Base-by-base conservation (phyloP, 257 asterid species). In the Osmanthus fragrans region DNA sequence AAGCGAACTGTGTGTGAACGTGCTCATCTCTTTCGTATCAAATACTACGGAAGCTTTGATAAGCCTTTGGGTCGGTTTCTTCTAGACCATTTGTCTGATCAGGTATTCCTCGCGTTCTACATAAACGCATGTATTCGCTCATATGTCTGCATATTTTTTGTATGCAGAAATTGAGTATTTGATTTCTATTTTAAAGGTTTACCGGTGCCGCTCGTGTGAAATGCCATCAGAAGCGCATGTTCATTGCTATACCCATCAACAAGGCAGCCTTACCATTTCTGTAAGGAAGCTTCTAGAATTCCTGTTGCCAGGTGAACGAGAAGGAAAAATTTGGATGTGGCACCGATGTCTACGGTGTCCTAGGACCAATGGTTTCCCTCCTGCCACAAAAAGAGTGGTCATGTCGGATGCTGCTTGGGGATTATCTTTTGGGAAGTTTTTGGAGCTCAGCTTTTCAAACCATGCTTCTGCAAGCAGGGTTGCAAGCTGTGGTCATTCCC, bases 251-350 rank as follows among this genome's bases (percentile, higher is more conserved):
- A 90, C 96, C 77, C 94, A 90, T 83, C 94, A 77, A 79, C 90
- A 89, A 83, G 96, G 96, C 71, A 89, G 90, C 83, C 94, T 92
- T 78, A 88, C 94, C n/a, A 86, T 92, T 77, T 88, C 92, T 30
- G 91, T 92, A 10, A 90, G 80, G 77, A 89, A 86, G 79, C 82
- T 85, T 73, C 79, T 79, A 45, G 96, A 87, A 49, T 63, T 80
- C 68, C 76, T 82, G 71, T 82, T 92, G 88, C 90, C 97, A 29
- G 93, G 97, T 34, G 94, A 88, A 83, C 82, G 75, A 29, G 94
- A 89, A 80, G 88, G 92, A 25, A 92, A 89, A 76, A 90, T 90
- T 76, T 92, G 97, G 97, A 90, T 90, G 96, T 92, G 97, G 97
- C 97, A 90, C 77, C 89, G 93, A 79, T 92, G 97, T 84, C 83